Conservation (phyloP, 2,329 filamentous ascomycete species). For the Aspergillus tanneri region DNA sequence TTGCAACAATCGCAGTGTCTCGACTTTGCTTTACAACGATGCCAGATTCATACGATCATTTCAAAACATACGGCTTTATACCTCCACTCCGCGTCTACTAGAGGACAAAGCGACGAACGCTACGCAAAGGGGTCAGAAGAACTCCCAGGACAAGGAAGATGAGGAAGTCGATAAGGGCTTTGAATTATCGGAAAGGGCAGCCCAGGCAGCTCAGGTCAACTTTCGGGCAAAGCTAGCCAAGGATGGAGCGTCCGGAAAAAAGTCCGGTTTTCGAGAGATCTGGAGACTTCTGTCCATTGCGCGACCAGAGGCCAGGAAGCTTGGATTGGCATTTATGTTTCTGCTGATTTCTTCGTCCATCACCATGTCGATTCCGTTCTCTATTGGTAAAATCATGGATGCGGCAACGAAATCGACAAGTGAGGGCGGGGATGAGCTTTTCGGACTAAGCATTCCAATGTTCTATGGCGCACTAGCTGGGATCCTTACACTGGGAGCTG, state of each 20-base stretch:
- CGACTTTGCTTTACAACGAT: slow-evolving; percentile 18
- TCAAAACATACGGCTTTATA: slow-evolving; percentile 29
- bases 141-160: slow-evolving; percentile 43
- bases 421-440: slow-evolving; percentile 65
- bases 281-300: slow-evolving; percentile 88
- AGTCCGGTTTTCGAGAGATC: slow-evolving; percentile 70
- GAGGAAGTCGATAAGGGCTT: slow-evolving; percentile 63
- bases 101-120: slow-evolving; percentile 27
- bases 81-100: slow-evolving; percentile 26
- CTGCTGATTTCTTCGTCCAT: slow-evolving; percentile 86
- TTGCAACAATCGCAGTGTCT: slow-evolving; percentile 15
- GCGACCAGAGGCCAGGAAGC: slow-evolving; percentile 74
- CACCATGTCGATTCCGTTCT: slow-evolving; percentile 95
- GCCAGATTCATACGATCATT: slow-evolving; percentile 14
- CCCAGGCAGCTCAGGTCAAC: slow-evolving; percentile 84
- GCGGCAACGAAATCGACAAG: slow-evolving; percentile 72
- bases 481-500: slow-evolving; percentile 78
- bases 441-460: slow-evolving; percentile 79
- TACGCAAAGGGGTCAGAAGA: slow-evolving; percentile 30
- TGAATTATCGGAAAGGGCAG: slow-evolving; percentile 75
- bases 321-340: slow-evolving; percentile 77
- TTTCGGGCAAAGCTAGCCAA: slow-evolving; percentile 83
- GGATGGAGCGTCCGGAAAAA: slow-evolving; percentile 60
- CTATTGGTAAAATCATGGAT: slow-evolving; percentile 93
- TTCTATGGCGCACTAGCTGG: slow-evolving; percentile 81